Evolutionary conservation across 2,329 filamentous ascomycete species (phyloP).

Genomic region (Parascedosporium putredinis): DNA sequence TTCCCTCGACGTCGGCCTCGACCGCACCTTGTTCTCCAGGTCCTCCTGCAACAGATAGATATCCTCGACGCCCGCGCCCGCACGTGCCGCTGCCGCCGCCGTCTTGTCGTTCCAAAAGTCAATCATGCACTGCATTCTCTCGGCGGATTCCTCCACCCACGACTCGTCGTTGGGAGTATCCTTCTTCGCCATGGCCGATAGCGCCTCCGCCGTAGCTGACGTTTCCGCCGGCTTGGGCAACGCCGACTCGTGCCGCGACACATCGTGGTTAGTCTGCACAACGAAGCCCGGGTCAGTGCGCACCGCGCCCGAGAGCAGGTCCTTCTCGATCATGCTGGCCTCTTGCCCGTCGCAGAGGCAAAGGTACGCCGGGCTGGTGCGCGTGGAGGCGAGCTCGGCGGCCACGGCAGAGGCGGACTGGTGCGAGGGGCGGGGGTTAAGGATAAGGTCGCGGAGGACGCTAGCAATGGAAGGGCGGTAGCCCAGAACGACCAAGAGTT

Average conservation of each 20-base stretch:
- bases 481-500: constrained; percentile 18
- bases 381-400: constrained; percentile 9
- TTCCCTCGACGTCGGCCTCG: constrained; percentile 16
- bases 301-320: constrained; percentile 14
- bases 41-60: constrained; percentile 9
- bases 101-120: constrained; percentile 1
- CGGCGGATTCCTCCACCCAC: constrained; percentile 14
- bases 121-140: constrained; percentile 12
- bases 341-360: constrained; percentile 18
- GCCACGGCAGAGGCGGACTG: constrained; percentile 10
- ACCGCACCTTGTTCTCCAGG: background rate
- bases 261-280: constrained; percentile 3
- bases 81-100: constrained; percentile 5
- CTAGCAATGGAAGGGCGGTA: constrained; percentile 17
- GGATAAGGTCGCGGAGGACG: constrained; percentile 14
- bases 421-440: constrained; percentile 8
- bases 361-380: constrained; percentile 20
- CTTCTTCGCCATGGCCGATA: constrained; percentile 2
- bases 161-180: constrained; percentile 10
- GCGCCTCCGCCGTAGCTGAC: background rate
- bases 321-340: constrained; percentile 19
- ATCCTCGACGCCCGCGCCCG: constrained; percentile 14
- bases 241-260: background rate
- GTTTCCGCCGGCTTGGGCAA: background rate
- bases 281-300: constrained; percentile 2